Conservation (phyloP, 345 rosid genomes). For the Brassica juncea region DNA sequence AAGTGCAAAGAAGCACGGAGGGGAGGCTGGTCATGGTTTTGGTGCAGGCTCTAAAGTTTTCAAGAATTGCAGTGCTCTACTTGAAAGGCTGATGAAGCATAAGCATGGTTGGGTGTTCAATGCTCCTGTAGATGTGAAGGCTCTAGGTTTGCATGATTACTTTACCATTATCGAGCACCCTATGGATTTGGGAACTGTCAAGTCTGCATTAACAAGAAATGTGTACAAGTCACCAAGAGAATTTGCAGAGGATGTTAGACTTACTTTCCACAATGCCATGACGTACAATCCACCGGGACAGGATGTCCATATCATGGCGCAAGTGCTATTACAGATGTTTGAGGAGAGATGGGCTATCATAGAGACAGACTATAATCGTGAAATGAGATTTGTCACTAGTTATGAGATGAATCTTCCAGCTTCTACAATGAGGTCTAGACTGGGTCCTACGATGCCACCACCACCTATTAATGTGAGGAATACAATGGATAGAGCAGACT, state of each 20-base stretch:
- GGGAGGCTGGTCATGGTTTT: conserved; percentile 60
- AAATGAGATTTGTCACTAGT: conserved; percentile 54
- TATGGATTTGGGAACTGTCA: conserved; percentile 95
- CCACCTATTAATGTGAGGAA: conserved; percentile 80
- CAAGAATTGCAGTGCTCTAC: conserved; percentile 74
- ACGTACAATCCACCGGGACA: conserved; percentile 94
- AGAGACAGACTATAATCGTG: conserved; percentile 77
- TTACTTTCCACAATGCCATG: conserved; percentile 94
- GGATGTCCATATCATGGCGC: conserved; percentile 96
- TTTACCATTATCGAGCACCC: conserved; percentile 77
- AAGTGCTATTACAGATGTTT: conserved; percentile 61
- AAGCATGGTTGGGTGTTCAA: conserved; percentile 97
- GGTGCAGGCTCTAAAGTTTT: conserved; percentile 57
- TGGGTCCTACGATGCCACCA: conserved; percentile 57
- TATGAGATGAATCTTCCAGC: conserved; percentile 63
- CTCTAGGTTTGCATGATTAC: conserved; percentile 86
- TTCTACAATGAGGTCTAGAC: conserved; percentile 58
- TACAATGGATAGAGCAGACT: conserved; percentile 56
- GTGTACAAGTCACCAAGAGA: conserved; percentile 89
- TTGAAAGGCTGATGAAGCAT: conserved; percentile 92
- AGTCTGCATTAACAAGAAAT: conserved; percentile 67
- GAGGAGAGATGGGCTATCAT: conserved; percentile 89
- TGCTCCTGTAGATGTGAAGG: conserved; percentile 82
- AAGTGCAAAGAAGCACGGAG: conserved; percentile 76
- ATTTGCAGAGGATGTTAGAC: conserved; percentile 99